Base-by-base conservation (phyloP, 768 basidiomycete species). In the Hericium alpestre region DNA sequence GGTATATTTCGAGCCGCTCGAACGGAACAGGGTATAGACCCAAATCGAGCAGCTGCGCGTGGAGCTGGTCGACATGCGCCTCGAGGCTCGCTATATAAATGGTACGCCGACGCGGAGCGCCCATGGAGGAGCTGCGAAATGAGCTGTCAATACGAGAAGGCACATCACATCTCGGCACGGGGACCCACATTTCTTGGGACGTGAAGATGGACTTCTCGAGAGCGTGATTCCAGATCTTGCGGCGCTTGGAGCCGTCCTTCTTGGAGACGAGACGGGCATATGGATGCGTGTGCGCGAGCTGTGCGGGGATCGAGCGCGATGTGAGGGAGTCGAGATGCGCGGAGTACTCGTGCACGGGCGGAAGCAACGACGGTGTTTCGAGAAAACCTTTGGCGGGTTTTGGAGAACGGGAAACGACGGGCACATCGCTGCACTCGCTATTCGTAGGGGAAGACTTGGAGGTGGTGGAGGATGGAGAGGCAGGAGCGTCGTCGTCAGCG, bases 211-310 rank as follows among this genome's bases (percentile, higher is more conserved):
- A 74, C 65, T 87, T 87, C 69, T 90, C 87, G 57, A 87, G 78
- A 1, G 81, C 80, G 60, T 87, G 87, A 51, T 83, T 84, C 87
- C 87, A 90, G 15, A 86, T 84, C 65, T 82, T 84, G 16, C 86
- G 77, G 3, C 83, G 80, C 69, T 87, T 87, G 5, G 77, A 74
- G 51, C 77, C 77, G 51, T 79, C 77, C 57, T 66, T 64, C 65
- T 82, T 83, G 3, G 83, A 82, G 60, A 80, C 79, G 10, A 87
- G 75, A 56, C 86, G 80, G 5, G 86, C 82, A 59, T 87, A 87
- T 0, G 86, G 86, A 59, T 86, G 84, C 0, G 77, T 71, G 56
- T 86, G 76, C 57, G 69, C 65, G 51, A 71, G 51, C 53, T 62
- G 39, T 40, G 58, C 59, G 23, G 50, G 56, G 9, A 46, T 39